These are phyloP conservation scores for Nakazawaea holstii DNA, from an alignment of 805 yeast genomes.

Conservation along the genomic window DNA sequence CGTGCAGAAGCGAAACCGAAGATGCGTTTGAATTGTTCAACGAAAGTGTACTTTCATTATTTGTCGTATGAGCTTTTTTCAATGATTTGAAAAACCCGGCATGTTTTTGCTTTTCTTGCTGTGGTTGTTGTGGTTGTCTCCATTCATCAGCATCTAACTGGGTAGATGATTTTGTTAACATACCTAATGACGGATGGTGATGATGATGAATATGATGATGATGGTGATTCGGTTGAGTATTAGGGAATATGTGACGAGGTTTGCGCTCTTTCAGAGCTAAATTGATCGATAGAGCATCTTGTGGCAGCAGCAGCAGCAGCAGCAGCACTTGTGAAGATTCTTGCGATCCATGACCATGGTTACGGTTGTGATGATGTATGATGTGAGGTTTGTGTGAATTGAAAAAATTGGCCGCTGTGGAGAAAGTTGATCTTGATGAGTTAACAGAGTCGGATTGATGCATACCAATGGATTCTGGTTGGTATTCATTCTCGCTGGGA, in stretches of 20 bases:
- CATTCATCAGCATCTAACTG: not conserved
- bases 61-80: not conserved
- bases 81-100: not conserved
- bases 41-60: not conserved
- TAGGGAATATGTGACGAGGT: not conserved
- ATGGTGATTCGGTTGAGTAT: not conserved
- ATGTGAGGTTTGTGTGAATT: conserved; percentile 5
- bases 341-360: not conserved
- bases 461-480: too few species aligned
- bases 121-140: not conserved
- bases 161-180: not conserved
- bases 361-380: not conserved
- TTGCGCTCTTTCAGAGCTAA: not conserved
- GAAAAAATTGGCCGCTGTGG: conserved; percentile 4
- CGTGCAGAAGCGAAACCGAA: not conserved
- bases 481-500: not conserved
- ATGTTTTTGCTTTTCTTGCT: not conserved
- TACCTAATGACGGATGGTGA: not conserved
- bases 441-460: not conserved
- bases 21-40: not conserved
- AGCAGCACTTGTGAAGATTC: too few species aligned
- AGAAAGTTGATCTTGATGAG: conserved; percentile 1
- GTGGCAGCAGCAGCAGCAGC: not conserved
- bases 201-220: not conserved
- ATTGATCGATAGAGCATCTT: not conserved